Conservation (phyloP, 768 basidiomycete genomes). For the Rubroboletus satanas region DNA sequence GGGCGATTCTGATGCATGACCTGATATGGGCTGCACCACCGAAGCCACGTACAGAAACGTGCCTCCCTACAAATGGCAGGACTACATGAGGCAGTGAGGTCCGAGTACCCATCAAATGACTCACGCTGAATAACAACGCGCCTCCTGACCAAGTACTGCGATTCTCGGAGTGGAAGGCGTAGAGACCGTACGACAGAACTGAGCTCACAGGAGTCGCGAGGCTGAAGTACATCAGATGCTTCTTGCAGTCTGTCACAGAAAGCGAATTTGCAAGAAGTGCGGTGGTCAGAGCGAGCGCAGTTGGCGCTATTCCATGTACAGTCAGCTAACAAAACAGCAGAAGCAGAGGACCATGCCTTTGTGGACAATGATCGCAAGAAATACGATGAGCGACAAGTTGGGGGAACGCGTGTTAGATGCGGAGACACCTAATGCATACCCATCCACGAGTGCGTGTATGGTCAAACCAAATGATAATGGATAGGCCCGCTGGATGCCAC, state of each 20-base stretch:
- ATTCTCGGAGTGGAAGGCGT: constrained; percentile 45
- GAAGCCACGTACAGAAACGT: constrained; percentile 95
- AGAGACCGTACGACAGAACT: constrained; percentile 65
- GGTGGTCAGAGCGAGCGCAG: constrained; percentile 83
- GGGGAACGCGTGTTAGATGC: constrained; percentile 41
- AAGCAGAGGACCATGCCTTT: constrained; percentile 53
- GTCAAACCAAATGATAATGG: constrained; percentile 83
- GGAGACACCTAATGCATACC: constrained; percentile 86
- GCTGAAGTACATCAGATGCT: constrained; percentile 74
- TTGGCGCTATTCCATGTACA: constrained; percentile 60
- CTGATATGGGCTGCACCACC: constrained; percentile 73
- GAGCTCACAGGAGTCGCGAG: constrained; percentile 83
- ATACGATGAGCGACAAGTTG: constrained; percentile 76
- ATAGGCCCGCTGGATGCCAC: constrained; percentile 44
- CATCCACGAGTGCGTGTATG: constrained; percentile 87
- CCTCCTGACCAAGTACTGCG: constrained; percentile 61
- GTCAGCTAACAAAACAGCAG: constrained; percentile 5
- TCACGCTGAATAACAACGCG: constrained; percentile 80
- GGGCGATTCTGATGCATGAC: constrained; percentile 34
- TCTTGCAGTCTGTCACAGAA: constrained; percentile 62
- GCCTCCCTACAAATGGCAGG: constrained; percentile 57
- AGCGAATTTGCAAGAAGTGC: constrained; percentile 78
- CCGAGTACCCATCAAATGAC: constrained; percentile 21
- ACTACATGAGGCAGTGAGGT: background rate
- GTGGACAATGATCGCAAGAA: constrained; percentile 87